phyloP scores from a whole-genome alignment of 2,329 filamentous ascomycete genomes.

The Trichoderma brevicompactum region DNA sequence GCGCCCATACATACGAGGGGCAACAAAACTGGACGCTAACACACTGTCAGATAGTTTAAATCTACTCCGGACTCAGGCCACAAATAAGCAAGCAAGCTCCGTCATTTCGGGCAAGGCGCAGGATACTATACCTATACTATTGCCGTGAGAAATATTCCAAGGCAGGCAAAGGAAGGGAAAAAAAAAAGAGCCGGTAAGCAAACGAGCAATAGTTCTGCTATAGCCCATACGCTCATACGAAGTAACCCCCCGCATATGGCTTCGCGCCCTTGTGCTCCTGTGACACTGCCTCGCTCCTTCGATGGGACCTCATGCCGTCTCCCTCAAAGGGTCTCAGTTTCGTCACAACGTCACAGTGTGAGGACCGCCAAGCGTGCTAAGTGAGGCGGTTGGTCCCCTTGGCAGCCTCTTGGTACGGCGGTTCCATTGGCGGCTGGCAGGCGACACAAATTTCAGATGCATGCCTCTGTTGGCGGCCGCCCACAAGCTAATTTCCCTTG shows the following conservation, averaged over 20 bases:
- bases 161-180: neutral
- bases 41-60: slow-evolving; percentile 10
- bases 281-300: slow-evolving; percentile 24
- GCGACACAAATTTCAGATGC: slow-evolving; percentile 21
- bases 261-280: neutral
- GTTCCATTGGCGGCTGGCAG: slow-evolving; percentile 22
- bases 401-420: slow-evolving; percentile 18
- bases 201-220: neutral
- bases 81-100: neutral
- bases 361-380: slow-evolving; percentile 1
- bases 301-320: slow-evolving; percentile 1
- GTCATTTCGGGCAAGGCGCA: slow-evolving; percentile 3
- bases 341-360: slow-evolving; percentile 19
- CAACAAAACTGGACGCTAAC: slow-evolving; percentile 2
- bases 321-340: slow-evolving; percentile 17
- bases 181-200: neutral
- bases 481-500: slow-evolving; percentile 3
- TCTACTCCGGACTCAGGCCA: neutral
- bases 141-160: slow-evolving; percentile 1
- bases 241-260: neutral
- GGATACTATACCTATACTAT: neutral
- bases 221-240: neutral
- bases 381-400: slow-evolving; percentile 12
- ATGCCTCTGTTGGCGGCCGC: slow-evolving; percentile 18
- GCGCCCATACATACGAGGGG: neutral